These are phyloP conservation scores for Wickerhamiella lipophila DNA, from an alignment of 805 yeast genomes.

Conservation along the genomic window DNA sequence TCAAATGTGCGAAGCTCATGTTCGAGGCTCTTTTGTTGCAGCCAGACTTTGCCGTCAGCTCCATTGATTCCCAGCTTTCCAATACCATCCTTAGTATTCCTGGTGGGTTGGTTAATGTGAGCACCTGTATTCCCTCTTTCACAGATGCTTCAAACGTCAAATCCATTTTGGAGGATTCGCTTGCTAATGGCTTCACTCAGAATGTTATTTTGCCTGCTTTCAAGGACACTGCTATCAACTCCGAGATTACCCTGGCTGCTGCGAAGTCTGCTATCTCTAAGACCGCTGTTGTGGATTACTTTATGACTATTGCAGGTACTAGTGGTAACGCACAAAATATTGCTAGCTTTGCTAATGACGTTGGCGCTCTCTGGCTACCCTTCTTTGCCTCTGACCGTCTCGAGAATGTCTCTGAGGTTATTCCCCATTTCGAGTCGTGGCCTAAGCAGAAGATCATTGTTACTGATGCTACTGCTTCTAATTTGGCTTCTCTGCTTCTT, in stretches of 20 bases:
- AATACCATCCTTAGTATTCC: constrained; percentile 73
- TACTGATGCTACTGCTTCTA: constrained; percentile 85
- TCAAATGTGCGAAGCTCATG: constrained; percentile 88
- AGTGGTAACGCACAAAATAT: constrained; percentile 51
- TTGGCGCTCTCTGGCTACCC: constrained; percentile 73
- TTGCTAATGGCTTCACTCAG: constrained; percentile 82
- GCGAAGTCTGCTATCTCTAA: constrained; percentile 46
- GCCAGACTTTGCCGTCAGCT: constrained; percentile 46
- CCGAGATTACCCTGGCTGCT: constrained; percentile 48
- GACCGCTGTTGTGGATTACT: constrained; percentile 61
- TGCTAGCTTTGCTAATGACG: constrained; percentile 47
- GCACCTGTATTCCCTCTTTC: constrained; percentile 64
- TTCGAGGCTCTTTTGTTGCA: constrained; percentile 81
- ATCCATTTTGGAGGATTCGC: constrained; percentile 48
- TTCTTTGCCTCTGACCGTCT: constrained; percentile 42
- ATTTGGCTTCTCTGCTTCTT: constrained; percentile 80
- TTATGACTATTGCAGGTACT: constrained; percentile 73
- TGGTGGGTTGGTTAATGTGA: constrained; percentile 64
- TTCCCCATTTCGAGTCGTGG: constrained; percentile 74
- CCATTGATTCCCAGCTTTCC: constrained; percentile 81
- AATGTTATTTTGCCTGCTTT: constrained; percentile 68
- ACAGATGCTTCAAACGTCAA: constrained; percentile 47
- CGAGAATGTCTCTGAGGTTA: constrained; percentile 61
- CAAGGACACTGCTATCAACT: constrained; percentile 49
- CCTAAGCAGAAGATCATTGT: constrained; percentile 71